A percentile compares a stretch with the other conserved stretches of the same genome.
Evolutionary conservation across 441 rosid genomes (phyloP).

Genomic region (Omphalea diandra): DNA sequence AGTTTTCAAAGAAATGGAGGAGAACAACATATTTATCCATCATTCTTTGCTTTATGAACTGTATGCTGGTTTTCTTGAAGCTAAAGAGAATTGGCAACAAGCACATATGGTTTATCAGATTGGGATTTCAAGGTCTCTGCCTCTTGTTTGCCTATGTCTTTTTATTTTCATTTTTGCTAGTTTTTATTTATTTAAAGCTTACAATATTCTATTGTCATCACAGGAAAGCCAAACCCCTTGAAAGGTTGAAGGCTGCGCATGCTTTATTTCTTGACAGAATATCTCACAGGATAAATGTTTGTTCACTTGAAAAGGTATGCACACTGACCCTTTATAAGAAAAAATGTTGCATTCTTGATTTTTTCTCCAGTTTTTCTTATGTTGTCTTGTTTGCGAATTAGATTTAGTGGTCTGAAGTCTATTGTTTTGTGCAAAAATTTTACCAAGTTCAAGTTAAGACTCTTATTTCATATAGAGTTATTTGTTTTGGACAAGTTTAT

Average conservation of each 20-base stretch:
- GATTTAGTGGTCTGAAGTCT: background rate
- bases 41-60: slow-evolving; percentile 65
- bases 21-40: slow-evolving; percentile 44
- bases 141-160: background rate
- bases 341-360: background rate
- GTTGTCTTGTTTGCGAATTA: too few relatives aligned
- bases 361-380: too few relatives aligned
- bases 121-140: slow-evolving; percentile 54
- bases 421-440: background rate
- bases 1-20: slow-evolving; percentile 57
- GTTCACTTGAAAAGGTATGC: slow-evolving; percentile 52
- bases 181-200: background rate
- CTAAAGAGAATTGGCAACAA: slow-evolving; percentile 63
- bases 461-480: background rate
- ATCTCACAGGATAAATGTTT: slow-evolving; percentile 45
- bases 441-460: slow-evolving; percentile 3
- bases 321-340: background rate
- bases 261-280: slow-evolving; percentile 60
- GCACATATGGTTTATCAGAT: slow-evolving; percentile 60
- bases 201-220: slow-evolving; percentile 23
- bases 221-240: slow-evolving; percentile 74
- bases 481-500: background rate
- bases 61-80: slow-evolving; percentile 76
- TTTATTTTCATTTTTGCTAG: background rate
- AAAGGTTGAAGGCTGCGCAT: slow-evolving; percentile 58